Conservation (phyloP, 345 rosid species). For the Brassica carinata region DNA sequence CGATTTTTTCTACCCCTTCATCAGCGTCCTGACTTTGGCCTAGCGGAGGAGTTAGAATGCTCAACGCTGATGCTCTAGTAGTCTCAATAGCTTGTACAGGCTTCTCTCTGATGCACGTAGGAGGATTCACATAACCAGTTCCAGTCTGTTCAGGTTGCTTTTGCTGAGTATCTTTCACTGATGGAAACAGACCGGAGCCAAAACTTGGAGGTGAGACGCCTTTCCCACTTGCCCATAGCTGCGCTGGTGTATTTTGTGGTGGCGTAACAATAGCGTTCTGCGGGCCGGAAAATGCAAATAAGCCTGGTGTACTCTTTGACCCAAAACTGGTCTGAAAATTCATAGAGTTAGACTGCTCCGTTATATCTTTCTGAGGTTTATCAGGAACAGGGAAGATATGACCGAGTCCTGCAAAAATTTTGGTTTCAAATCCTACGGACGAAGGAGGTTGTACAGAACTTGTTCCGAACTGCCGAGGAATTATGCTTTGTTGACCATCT, state of each 20-base stretch:
- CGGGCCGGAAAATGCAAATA: constrained; percentile 40
- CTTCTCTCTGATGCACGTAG: constrained; percentile 45
- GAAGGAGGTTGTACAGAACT: constrained; percentile 46
- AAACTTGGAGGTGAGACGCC: constrained; percentile 38
- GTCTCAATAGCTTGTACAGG: constrained; percentile 45
- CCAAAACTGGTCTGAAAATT: constrained; percentile 39
- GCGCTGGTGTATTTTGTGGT: constrained; percentile 46
- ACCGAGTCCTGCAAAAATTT: constrained; percentile 43
- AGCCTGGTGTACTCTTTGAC: constrained; percentile 40
- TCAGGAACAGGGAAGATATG: constrained; percentile 43
- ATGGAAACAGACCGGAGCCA: constrained; percentile 36
- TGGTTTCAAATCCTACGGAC: constrained; percentile 44
- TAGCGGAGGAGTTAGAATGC: constrained; percentile 40
- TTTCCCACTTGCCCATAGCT: constrained; percentile 51
- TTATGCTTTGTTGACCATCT: constrained; percentile 40
- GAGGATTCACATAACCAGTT: constrained; percentile 40
- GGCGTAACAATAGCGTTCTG: constrained; percentile 47
- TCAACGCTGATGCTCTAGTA: constrained; percentile 37
- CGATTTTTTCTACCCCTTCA: constrained; percentile 51
- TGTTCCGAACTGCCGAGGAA: constrained; percentile 42
- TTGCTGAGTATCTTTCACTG: constrained; percentile 42
- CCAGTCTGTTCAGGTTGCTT: constrained; percentile 42
- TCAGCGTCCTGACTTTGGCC: constrained; percentile 38
- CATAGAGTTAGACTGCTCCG: constrained; percentile 37
- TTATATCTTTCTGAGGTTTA: constrained; percentile 36